A percentile compares a stretch with the other conserved stretches of the same genome.
phyloP scores from a whole-genome alignment of 163 green algal genomes.

The Scenedesmus sp. region DNA sequence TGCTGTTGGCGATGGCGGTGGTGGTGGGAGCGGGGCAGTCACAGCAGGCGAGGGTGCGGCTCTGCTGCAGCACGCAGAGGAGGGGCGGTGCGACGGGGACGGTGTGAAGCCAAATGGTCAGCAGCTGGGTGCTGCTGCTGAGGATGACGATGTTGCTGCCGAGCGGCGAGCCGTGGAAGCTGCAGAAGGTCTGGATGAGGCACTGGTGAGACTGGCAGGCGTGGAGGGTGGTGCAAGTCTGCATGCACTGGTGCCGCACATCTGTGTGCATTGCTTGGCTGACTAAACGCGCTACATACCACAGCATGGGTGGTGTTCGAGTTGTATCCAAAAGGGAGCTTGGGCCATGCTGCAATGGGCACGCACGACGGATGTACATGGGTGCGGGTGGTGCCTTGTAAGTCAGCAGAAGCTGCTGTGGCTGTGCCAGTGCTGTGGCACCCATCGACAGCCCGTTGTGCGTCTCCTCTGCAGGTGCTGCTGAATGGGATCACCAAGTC shows the following conservation, averaged over 20 bases:
- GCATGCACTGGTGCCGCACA: background rate
- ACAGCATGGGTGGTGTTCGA: too few species aligned
- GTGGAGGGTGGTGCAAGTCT: background rate
- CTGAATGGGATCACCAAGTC: constrained; percentile 76
- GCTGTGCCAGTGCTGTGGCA: too few species aligned
- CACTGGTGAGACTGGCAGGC: constrained; percentile 14
- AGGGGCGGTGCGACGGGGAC: background rate
- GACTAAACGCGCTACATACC: too few species aligned
- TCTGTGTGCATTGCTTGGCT: too few species aligned
- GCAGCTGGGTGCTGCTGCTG: background rate
- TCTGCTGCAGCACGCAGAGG: background rate
- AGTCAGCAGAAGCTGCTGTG: background rate
- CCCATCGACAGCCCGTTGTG: background rate
- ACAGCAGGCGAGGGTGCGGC: background rate
- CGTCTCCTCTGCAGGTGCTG: constrained; percentile 59
- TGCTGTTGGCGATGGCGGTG: too few species aligned
- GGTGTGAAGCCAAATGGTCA: background rate
- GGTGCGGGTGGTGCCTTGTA: too few species aligned
- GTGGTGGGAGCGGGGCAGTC: too few species aligned
- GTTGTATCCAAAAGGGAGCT: too few species aligned
- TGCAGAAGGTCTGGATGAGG: constrained; percentile 10
- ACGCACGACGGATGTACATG: too few species aligned
- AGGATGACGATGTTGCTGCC: constrained; percentile 64
- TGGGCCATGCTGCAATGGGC: too few species aligned
- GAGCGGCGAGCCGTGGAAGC: constrained; percentile 69